Evolutionary conservation across 306 rosid species (phyloP).

Genomic region (Mimosa bimucronata): DNA sequence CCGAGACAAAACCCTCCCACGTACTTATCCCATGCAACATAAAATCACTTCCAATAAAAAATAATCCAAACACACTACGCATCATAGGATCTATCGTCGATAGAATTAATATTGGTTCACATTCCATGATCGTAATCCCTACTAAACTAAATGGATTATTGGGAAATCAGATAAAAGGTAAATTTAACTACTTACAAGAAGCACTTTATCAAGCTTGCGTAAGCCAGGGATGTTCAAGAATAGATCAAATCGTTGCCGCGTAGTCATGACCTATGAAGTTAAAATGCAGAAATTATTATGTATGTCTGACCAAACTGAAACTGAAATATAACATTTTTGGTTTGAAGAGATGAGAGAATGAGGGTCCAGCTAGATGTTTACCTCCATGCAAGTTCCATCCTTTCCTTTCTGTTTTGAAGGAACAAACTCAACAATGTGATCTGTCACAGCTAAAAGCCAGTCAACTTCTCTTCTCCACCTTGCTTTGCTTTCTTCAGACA

Average conservation of each 20-base stretch:
- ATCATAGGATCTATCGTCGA: not conserved
- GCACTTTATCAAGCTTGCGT: constrained; percentile 88
- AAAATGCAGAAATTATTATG: not conserved
- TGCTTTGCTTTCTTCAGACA: constrained; percentile 64
- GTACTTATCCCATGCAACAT: too few relatives aligned
- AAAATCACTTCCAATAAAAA: too few relatives aligned
- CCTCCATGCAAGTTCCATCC: constrained; percentile 89
- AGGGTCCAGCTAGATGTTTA: constrained; percentile 15
- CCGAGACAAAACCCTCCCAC: too few relatives aligned
- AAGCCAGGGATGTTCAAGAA: constrained; percentile 83
- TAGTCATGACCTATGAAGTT: constrained; percentile 82
- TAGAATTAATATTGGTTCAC: not conserved
- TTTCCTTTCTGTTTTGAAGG: constrained; percentile 71
- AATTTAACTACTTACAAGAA: constrained; percentile 61
- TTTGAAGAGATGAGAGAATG: constrained; percentile 2
- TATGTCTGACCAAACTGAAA: not conserved
- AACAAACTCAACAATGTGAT: constrained; percentile 85
- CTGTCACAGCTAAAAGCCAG: constrained; percentile 89
- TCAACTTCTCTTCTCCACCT: constrained; percentile 91
- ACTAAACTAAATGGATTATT: constrained; percentile 15
- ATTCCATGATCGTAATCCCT: not conserved
- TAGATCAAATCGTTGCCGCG: constrained; percentile 80
- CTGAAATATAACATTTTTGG: not conserved
- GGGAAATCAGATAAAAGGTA: constrained; percentile 2
- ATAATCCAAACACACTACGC: too few relatives aligned